phyloP scores from a whole-genome alignment of 768 basidiomycete genomes.

The Xanthoconium stramineum region DNA sequence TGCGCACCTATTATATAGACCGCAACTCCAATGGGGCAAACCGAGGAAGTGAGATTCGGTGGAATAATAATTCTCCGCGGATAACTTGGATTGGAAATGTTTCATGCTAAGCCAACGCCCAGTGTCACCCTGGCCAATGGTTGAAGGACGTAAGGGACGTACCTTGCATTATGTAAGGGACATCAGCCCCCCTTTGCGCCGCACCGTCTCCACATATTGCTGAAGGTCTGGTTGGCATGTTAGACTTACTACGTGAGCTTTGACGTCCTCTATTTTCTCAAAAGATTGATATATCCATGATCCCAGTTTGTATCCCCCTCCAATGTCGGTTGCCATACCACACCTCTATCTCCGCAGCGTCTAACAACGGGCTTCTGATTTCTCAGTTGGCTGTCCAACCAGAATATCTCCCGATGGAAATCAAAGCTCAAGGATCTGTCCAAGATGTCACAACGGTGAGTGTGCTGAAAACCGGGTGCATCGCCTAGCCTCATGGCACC shows the following conservation, averaged over 20 bases:
- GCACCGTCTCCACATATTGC: neutral
- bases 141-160: too few species aligned
- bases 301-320: conserved; percentile 52
- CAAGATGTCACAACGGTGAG: conserved; percentile 69
- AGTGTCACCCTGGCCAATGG: too few species aligned
- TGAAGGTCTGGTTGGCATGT: too few species aligned
- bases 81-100: too few species aligned
- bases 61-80: too few species aligned
- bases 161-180: too few species aligned
- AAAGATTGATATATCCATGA: neutral
- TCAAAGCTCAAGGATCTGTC: conserved; percentile 56
- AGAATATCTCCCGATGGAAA: conserved; percentile 54
- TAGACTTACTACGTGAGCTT: conserved; percentile 14
- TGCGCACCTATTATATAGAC: neutral
- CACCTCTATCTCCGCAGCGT: conserved; percentile 6
- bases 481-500: neutral
- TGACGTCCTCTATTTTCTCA: neutral
- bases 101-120: too few species aligned
- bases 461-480: neutral
- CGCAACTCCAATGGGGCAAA: too few species aligned
- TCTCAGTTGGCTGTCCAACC: conserved; percentile 64
- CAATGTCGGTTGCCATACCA: conserved; percentile 36
- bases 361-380: conserved; percentile 1
- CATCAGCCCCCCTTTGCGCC: too few species aligned
- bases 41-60: too few species aligned